Conservation (phyloP, 257 asterid genomes). For the Henckelia pumila region DNA sequence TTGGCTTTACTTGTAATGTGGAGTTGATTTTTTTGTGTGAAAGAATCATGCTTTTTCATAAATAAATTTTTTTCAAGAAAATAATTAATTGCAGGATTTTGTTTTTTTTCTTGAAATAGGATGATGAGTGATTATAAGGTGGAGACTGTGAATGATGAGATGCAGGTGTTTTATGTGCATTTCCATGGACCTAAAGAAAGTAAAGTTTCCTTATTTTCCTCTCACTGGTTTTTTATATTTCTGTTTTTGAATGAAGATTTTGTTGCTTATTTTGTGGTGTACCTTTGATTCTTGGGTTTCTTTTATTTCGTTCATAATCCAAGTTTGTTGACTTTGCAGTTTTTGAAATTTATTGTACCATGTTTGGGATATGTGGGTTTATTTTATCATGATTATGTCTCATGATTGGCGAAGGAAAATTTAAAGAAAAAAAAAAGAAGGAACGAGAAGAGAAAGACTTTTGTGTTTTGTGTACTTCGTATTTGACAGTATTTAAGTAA, state of each 20-base stretch:
- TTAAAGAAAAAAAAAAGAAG: background rate
- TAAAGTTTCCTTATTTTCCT: conserved; percentile 39
- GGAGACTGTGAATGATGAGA: conserved; percentile 89
- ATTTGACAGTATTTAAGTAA: too few species aligned
- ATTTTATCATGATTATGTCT: background rate
- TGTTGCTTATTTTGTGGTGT: conserved; percentile 25
- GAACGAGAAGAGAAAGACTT: background rate
- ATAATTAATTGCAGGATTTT: background rate
- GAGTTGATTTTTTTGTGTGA: conserved; percentile 11
- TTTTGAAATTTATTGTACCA: background rate
- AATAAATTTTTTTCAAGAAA: background rate
- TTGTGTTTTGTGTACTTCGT: too few species aligned
- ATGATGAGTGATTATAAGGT: conserved; percentile 99
- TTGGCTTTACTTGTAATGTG: conserved; percentile 17
- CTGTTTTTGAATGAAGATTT: conserved; percentile 4
- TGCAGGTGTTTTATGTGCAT: conserved; percentile 86
- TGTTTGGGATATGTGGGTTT: background rate
- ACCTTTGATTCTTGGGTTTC: conserved; percentile 23
- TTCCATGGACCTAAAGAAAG: conserved; percentile 90
- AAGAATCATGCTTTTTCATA: conserved; percentile 2
- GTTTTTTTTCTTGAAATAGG: conserved; percentile 42
- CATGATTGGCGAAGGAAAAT: too few species aligned
- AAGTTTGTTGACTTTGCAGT: background rate
- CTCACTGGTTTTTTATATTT: conserved; percentile 28
- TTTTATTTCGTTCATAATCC: conserved; percentile 8